phyloP scores from a whole-genome alignment of 176 grass and related monocot species.

The Zoysia pacifica region DNA sequence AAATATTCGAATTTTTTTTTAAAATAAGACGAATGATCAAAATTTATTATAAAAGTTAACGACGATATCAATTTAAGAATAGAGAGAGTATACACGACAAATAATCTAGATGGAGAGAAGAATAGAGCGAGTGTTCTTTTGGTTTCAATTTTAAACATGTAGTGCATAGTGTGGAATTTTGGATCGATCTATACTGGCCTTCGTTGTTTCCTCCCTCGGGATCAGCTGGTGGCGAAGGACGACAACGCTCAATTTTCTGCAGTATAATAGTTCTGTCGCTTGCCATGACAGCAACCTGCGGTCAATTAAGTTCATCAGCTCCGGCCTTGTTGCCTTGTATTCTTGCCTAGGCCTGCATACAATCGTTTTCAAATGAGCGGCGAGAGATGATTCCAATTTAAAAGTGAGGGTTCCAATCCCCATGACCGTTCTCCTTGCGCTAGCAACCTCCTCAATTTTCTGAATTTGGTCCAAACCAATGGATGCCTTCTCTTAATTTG shows the following conservation, averaged over 20 bases:
- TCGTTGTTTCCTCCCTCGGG: constrained; percentile 53
- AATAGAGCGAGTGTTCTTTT: constrained; percentile 17
- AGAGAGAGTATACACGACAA: not conserved
- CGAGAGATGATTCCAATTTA: constrained; percentile 17
- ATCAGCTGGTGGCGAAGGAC: constrained; percentile 31
- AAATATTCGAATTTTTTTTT: too few species aligned
- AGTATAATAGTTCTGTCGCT: constrained; percentile 26
- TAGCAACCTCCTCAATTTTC: not conserved
- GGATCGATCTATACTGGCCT: constrained; percentile 40
- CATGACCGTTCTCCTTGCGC: constrained; percentile 29
- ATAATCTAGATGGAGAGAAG: constrained; percentile 8
- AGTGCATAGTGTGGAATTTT: constrained; percentile 36
- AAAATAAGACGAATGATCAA: too few species aligned
- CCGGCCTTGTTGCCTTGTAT: constrained; percentile 76
- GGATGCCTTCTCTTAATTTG: not conserved
- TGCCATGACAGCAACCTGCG: constrained; percentile 48
- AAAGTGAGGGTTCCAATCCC: constrained; percentile 37
- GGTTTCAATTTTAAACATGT: not conserved
- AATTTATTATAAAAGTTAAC: too few species aligned
- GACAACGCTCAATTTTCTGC: constrained; percentile 43
- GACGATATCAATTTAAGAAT: too few species aligned
- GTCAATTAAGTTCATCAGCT: constrained; percentile 45
- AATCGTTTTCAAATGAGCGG: constrained; percentile 44
- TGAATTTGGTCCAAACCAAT: constrained; percentile 10
- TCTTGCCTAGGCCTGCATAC: constrained; percentile 39